Conservation (phyloP, 352 stramenopile genomes). For the Globisporangium paroecandrum region DNA sequence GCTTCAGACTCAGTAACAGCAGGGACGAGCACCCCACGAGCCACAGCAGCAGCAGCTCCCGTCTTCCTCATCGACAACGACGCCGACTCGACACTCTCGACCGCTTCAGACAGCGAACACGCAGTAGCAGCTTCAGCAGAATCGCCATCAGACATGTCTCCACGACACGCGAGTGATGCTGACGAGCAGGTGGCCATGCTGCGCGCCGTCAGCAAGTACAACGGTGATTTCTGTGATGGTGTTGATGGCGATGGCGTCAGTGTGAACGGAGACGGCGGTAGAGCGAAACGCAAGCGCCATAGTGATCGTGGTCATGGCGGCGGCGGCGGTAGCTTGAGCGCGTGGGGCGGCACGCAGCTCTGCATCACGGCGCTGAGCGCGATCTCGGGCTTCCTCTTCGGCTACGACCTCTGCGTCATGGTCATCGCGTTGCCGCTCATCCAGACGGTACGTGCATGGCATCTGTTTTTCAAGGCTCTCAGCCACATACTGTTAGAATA, state of each 20-base stretch:
- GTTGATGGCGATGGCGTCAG: neutral
- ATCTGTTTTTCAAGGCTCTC: neutral
- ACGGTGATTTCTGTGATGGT: neutral
- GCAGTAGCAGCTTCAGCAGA: neutral
- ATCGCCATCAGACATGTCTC: neutral
- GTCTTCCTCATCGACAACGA: neutral
- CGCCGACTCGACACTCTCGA: neutral
- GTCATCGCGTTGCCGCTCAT: slow-evolving; percentile 66
- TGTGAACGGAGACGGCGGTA: neutral
- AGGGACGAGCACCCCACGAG: neutral
- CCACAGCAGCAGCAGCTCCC: neutral
- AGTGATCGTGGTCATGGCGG: neutral
- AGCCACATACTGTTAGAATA: neutral
- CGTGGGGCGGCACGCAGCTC: slow-evolving; percentile 28
- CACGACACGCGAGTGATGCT: neutral
- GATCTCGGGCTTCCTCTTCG: slow-evolving; percentile 69
- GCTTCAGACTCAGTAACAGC: neutral
- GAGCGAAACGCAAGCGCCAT: neutral
- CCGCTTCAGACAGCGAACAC: slow-evolving; percentile 11
- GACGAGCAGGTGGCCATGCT: slow-evolving; percentile 3
- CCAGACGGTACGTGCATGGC: slow-evolving; percentile 27
- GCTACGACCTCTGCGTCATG: slow-evolving; percentile 79
- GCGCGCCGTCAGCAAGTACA: neutral
- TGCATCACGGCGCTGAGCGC: slow-evolving; percentile 61
- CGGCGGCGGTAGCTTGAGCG: neutral